Evolutionary conservation across 208 protist genomes (phyloP), one percentile per base, ranked within the genome.

Genomic region (Leishmania tropica): DNA sequence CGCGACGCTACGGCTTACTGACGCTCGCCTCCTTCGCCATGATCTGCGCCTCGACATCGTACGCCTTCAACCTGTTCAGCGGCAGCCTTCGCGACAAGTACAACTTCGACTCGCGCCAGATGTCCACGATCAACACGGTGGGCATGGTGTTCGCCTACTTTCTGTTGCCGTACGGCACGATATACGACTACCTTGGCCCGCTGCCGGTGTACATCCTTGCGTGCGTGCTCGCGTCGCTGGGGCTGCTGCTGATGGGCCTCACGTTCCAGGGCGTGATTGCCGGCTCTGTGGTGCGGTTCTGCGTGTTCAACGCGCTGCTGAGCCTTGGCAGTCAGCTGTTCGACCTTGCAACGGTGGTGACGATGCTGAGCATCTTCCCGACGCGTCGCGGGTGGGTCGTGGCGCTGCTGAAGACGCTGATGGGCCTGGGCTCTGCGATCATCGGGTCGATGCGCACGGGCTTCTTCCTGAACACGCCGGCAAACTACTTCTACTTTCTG

Each of bases 351-450:
- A 76, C 80, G 35, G 65, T 88, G 15, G 83, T 93, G 81, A 92
- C 89, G 51, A 64, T 92, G 78, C 68, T 94, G n/a, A 89, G 76
- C 60, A 76, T 87, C 75, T 96, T 96, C 79, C 92, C 92, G 15
- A 88, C 85, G 19, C 56, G 81, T 19, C 62, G 77, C 13, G 92
- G 90, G n/a, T 80, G 79, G 75, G 92, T 93, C 17, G 75, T 92
- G 2, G 92, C 89, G 24, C 64, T 96, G 35, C 84, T 93, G 67
- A 96, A 96, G 82, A 92, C 89, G n/a, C 75, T 93, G 76, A 89
- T 86, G 70, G 92, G 92, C 15, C 88, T 96, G 31, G 92, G 90
- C 58, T 88, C 84, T 28, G 90, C 90, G 28, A 88, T 96, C 76
- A 42, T 93, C 31, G 92, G 83, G 8, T 84, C 85, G 10, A 86